These are phyloP conservation scores for Periconia macrospinosa DNA, from an alignment of 2,329 filamentous ascomycete genomes.

Conservation along the genomic window DNA sequence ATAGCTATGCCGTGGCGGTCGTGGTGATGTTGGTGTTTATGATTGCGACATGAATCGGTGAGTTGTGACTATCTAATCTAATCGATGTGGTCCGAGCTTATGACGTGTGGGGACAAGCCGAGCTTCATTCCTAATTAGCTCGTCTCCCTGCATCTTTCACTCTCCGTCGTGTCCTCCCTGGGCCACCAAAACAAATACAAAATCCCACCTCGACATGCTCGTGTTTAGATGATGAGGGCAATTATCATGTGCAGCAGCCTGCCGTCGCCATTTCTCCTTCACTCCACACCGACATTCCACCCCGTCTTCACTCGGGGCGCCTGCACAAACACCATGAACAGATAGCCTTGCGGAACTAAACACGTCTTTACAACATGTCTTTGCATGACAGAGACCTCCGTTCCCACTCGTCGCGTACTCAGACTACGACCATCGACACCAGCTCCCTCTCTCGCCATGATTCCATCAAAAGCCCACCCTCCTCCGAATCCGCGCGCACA, in stretches of 20 bases:
- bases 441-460: slow-evolving; percentile 9
- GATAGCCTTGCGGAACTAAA: background rate
- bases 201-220: background rate
- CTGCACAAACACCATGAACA: slow-evolving; percentile 16
- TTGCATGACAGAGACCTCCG: slow-evolving; percentile 32
- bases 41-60: background rate
- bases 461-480: slow-evolving; percentile 12
- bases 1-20: slow-evolving; percentile 11
- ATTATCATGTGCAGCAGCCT: background rate
- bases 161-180: too few species aligned
- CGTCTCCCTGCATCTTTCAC: too few species aligned
- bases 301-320: slow-evolving; percentile 13
- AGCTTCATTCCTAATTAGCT: too few species aligned
- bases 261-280: slow-evolving; percentile 1
- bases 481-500: slow-evolving; percentile 6
- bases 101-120: too few species aligned
- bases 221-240: background rate
- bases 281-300: slow-evolving; percentile 3
- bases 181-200: too few species aligned
- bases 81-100: too few species aligned
- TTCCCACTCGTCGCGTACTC: slow-evolving; percentile 26
- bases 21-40: slow-evolving; percentile 17
- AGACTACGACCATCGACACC: slow-evolving; percentile 22
- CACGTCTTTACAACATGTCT: slow-evolving; percentile 26
- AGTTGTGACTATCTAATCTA: too few species aligned